Evolutionary conservation across 768 basidiomycete species (phyloP), one percentile per base, ranked within the genome.

Genomic region (Psilocybe cyanescens): DNA sequence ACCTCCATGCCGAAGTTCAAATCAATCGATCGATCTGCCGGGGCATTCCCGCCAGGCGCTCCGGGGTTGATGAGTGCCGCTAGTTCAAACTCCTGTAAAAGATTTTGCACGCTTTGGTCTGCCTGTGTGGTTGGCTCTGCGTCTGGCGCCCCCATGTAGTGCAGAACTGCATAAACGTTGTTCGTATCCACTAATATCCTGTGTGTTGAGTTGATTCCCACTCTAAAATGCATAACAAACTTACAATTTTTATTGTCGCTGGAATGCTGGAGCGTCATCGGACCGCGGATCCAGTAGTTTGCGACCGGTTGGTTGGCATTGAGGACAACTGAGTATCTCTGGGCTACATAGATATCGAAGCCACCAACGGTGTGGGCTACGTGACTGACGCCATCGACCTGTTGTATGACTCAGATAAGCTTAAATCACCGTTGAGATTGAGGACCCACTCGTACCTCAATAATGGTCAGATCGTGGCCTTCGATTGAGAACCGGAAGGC

Each of bases 251-350:
- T 41, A 62, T 79, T 77, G 55, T 62, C 67, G 5, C 70, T 65
- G 2, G 72, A 72, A 52, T 68, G 65, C 31, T 75, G 75, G 48
- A 73, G 72, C 11, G 67, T 67, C 71, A 74, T 77, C 16, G 67
- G 72, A 28, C 71, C 75, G 57, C 75, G 77, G 64, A 82, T 71
- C 74, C 81, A 83, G 67, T 83, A 84, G 68, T 83, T 84, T 3
- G 60, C 77, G 0, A 83, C 70, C 0, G 77, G 69, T 60, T 83
- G 78, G 65, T 81, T 74, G 28, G 83, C 81, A 8, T 67, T 73
- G 51, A 75, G 70, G 6, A 78, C 72, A 8, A 78, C 70, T 1
- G 70, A 82, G 66, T 86, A 86, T 14, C 85, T 79, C 68, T 86
- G 85, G 1, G 79, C 82, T 3, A 81, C 78, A 55, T 75, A 77